Evolutionary conservation across 31 red algal species (phyloP), one percentile per base, ranked within the genome.

Genomic region (Porphyra umbilicalis): DNA sequence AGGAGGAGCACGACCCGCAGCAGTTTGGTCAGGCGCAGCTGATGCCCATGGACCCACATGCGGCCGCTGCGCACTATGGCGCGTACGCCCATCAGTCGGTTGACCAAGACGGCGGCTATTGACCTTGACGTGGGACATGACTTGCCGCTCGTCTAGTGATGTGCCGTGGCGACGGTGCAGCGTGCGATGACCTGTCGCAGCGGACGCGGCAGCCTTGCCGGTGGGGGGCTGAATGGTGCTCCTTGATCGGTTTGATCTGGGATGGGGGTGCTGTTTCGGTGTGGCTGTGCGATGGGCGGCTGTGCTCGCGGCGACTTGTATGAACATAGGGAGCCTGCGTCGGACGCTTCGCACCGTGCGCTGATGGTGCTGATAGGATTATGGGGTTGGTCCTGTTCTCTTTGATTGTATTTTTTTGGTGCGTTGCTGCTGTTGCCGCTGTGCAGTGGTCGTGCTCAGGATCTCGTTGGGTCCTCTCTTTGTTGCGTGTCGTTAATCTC

Each of bases 21-120:
- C 79, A 35, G 78, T 87, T 76, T 75, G 85, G 77, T 32, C 79
- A 87, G 57, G 25, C 57, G 57, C 57, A 71, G 57, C 57, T 71
- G 57, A n/a, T 71, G 57, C 57, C 57, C 57, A 71, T 71, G 57
- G 57, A 71, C 57, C 57, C 57, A 8, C 57, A 71, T 29, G 57
- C 57, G 14, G 57, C 57, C 0, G 57, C 57, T 29, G 57, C 57
- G 4, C 57, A 71, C 57, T 71, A 71, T 16, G 14, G 57, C 57
- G 30, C 25, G 4, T 71, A 71, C 8, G 57, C 57, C 57, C 57
- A 71, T 71, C 57, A 71, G 57, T n/a, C 57, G 20, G 57, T 71
- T 4, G 57, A 71, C 14, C 57, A 71, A n/a, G 57, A 71, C 1
- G 57, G 57, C 30, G 57, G 57, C 57, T 71, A 71, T 71, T 71